Evolutionary conservation across 371 early-diverging fungal species (phyloP).

Genomic region (Dichotomocladium elegans): DNA sequence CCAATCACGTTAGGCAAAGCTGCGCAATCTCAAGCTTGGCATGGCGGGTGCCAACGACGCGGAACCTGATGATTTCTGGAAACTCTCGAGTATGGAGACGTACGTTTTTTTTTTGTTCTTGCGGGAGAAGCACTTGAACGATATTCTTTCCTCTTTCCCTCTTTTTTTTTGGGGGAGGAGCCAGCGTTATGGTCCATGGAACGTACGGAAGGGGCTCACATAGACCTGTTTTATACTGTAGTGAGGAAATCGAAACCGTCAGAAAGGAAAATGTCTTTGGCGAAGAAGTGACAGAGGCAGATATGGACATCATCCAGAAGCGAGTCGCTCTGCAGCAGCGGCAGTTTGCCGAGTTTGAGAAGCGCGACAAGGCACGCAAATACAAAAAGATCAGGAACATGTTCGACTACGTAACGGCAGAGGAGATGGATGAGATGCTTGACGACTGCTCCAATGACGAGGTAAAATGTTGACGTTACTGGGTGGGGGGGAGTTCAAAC

Average conservation of each 20-base stretch:
- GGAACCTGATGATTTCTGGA: constrained; percentile 16
- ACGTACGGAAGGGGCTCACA: too few relatives aligned
- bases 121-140: too few relatives aligned
- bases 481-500: neutral
- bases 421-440: constrained; percentile 79
- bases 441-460: constrained; percentile 77
- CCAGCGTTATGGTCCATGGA: too few relatives aligned
- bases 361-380: constrained; percentile 68
- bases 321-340: constrained; percentile 84
- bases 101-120: neutral
- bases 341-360: constrained; percentile 76
- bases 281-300: constrained; percentile 79
- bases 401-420: constrained; percentile 69
- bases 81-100: constrained; percentile 20
- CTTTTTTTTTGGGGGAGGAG: too few relatives aligned
- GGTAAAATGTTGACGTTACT: constrained; percentile 20
- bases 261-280: constrained; percentile 83
- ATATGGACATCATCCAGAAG: constrained; percentile 78
- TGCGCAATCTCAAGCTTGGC: constrained; percentile 14
- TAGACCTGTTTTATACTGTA: constrained; percentile 17
- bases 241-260: constrained; percentile 76
- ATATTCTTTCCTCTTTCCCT: too few relatives aligned
- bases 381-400: constrained; percentile 64
- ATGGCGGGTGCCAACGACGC: constrained; percentile 8
- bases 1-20: constrained; percentile 9